Percentiles rank a stretch among this genome's conserved stretches.
Evolutionary conservation across 1,139 yeast species (phyloP).

Genomic region (Candida tetrigidarum): DNA sequence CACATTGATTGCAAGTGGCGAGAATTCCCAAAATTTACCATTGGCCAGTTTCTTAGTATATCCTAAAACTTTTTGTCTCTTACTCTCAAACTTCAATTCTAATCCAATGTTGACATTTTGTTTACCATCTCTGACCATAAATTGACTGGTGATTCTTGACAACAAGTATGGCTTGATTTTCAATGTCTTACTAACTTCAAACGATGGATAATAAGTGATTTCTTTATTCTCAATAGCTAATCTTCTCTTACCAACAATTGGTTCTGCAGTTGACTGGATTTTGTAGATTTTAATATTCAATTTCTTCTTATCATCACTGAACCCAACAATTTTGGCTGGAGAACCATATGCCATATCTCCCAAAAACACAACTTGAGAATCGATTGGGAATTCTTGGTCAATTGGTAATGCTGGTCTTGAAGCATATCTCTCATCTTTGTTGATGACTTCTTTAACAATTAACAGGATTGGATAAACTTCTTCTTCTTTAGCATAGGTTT

Average conservation of each 20-base stretch:
- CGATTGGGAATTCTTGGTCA: slow-evolving; percentile 79
- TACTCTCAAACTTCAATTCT: slow-evolving; percentile 80
- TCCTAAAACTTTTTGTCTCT: slow-evolving; percentile 84
- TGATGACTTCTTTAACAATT: slow-evolving; percentile 73
- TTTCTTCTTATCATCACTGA: slow-evolving; percentile 46
- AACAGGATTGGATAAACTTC: slow-evolving; percentile 76
- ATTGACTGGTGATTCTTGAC: slow-evolving; percentile 78
- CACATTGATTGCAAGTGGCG: slow-evolving; percentile 72
- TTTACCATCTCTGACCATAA: slow-evolving; percentile 55
- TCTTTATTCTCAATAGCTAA: slow-evolving; percentile 59
- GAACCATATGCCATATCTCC: slow-evolving; percentile 92
- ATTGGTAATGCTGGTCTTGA: slow-evolving; percentile 81
- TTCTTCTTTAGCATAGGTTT: slow-evolving; percentile 58
- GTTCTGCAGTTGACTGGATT: slow-evolving; percentile 56
- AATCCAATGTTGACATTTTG: slow-evolving; percentile 78
- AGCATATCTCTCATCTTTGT: slow-evolving; percentile 73
- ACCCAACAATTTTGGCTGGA: slow-evolving; percentile 74
- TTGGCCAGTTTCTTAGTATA: slow-evolving; percentile 62
- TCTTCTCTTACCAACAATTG: slow-evolving; percentile 63
- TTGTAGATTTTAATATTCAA: slow-evolving; percentile 57
- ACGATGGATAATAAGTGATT: slow-evolving; percentile 68
- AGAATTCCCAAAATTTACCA: slow-evolving; percentile 81
- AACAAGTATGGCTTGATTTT: slow-evolving; percentile 66
- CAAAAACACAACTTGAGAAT: slow-evolving; percentile 74
- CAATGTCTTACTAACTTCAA: slow-evolving; percentile 63